A percentile compares a stretch with the other conserved stretches of the same genome.
Evolutionary conservation across 345 rosid genomes (phyloP).

Genomic region (Nephelium lappaceum): DNA sequence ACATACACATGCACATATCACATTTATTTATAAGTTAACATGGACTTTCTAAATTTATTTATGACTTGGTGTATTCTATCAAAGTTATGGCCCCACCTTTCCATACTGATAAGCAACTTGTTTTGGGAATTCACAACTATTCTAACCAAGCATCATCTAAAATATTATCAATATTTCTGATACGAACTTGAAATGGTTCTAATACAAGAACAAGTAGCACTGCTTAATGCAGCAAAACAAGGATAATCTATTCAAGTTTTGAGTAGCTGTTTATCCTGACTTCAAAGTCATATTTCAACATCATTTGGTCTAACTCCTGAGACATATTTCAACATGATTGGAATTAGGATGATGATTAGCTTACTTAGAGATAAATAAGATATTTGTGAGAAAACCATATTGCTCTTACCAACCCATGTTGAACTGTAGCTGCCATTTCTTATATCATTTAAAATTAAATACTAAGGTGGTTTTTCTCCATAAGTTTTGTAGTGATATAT

Average conservation of each 20-base stretch:
- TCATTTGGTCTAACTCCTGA: background rate
- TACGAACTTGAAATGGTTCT: too few species aligned
- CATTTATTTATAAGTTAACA: background rate
- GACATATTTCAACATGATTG: background rate
- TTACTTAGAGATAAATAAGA: background rate
- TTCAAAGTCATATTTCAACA: background rate
- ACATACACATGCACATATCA: background rate
- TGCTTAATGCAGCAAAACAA: background rate
- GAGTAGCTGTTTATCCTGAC: background rate
- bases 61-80: background rate
- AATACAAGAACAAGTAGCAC: background rate
- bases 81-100: background rate
- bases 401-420: background rate
- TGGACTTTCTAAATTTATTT: background rate
- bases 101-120: background rate
- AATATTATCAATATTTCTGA: slow-evolving; percentile 5
- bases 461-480: background rate
- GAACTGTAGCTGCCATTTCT: background rate
- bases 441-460: background rate
- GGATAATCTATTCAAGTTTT: background rate
- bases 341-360: background rate
- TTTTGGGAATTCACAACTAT: background rate
- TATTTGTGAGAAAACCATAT: background rate
- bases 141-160: background rate
- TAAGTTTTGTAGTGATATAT: background rate